phyloP scores from a whole-genome alignment of 768 basidiomycete species.

The Psilocybe cyanescens region DNA sequence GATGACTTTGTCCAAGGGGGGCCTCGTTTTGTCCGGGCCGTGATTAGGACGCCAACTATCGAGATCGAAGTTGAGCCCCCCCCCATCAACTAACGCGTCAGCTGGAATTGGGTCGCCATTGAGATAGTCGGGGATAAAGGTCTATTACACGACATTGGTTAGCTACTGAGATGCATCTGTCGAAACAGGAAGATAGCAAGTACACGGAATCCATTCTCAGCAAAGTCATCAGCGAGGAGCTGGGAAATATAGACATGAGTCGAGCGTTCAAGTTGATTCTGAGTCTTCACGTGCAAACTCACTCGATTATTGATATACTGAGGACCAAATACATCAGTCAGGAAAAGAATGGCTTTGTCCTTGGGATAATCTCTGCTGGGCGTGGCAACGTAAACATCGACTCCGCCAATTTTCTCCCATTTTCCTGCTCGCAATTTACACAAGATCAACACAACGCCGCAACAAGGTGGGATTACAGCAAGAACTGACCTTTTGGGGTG shows the following conservation, averaged over 20 bases:
- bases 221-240: conserved; percentile 38
- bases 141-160: conserved; percentile 28
- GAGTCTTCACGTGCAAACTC: not conserved
- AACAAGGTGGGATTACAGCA: not conserved
- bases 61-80: conserved; percentile 37
- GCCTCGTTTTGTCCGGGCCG: conserved; percentile 39
- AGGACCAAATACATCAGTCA: conserved; percentile 59
- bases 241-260: not conserved
- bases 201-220: conserved; percentile 45
- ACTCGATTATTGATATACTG: conserved; percentile 45
- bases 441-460: not conserved
- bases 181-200: conserved; percentile 12
- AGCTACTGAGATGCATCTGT: conserved; percentile 6
- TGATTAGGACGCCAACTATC: conserved; percentile 47
- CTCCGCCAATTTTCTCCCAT: conserved; percentile 49
- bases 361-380: conserved; percentile 50
- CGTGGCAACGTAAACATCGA: conserved; percentile 56
- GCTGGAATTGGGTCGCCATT: conserved; percentile 40
- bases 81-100: conserved; percentile 30
- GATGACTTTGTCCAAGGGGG: conserved; percentile 56
- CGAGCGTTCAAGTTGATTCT: not conserved
- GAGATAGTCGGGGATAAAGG: conserved; percentile 35
- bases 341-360: conserved; percentile 58
- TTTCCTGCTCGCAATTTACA: conserved; percentile 39
- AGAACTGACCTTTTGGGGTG: conserved; percentile 39